Evolutionary conservation across 2,329 filamentous ascomycete species (phyloP).

Genomic region (Aspergillus sp.): DNA sequence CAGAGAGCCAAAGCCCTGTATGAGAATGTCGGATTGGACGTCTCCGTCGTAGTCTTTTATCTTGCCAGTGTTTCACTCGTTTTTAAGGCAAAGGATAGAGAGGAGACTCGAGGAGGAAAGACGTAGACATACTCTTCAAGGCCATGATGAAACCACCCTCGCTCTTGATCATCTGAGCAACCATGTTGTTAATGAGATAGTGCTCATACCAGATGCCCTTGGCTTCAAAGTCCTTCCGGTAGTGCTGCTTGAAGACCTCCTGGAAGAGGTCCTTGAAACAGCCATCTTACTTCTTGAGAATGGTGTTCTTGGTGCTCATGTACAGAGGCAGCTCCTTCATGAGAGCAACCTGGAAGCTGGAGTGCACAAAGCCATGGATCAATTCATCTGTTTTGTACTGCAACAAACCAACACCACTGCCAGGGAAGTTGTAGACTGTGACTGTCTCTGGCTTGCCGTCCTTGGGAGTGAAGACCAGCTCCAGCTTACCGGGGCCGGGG

Average conservation of each 20-base stretch:
- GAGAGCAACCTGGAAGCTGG: slow-evolving; percentile 91
- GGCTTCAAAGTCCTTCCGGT: slow-evolving; percentile 81
- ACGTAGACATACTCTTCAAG: slow-evolving; percentile 70
- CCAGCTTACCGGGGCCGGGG: slow-evolving; percentile 73
- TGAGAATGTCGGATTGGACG: slow-evolving; percentile 96
- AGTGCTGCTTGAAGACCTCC: slow-evolving; percentile 81
- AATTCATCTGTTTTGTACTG: slow-evolving; percentile 98
- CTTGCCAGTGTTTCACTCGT: too few relatives aligned
- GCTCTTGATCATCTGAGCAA: slow-evolving; percentile 99
- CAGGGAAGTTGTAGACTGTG: slow-evolving; percentile 83
- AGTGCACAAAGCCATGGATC: slow-evolving; percentile 89
- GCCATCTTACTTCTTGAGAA: slow-evolving; percentile 97
- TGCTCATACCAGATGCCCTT: slow-evolving; percentile 99
- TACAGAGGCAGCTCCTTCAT: slow-evolving; percentile 85
- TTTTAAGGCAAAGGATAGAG: too few relatives aligned
- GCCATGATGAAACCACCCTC: slow-evolving; percentile 94
- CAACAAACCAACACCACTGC: slow-evolving; percentile 79
- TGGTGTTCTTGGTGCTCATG: slow-evolving; percentile 99
- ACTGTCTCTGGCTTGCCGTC: slow-evolving; percentile 68
- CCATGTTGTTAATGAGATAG: slow-evolving; percentile 98
- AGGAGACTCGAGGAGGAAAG: too few relatives aligned
- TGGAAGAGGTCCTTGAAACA: slow-evolving; percentile 99
- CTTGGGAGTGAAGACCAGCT: slow-evolving; percentile 88
- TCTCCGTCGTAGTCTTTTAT: slow-evolving; percentile 88
- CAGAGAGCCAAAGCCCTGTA: slow-evolving; percentile 94